These are phyloP conservation scores for Curvularia eragrostidis DNA, from an alignment of 2,329 filamentous ascomycete species.

Conservation along the genomic window DNA sequence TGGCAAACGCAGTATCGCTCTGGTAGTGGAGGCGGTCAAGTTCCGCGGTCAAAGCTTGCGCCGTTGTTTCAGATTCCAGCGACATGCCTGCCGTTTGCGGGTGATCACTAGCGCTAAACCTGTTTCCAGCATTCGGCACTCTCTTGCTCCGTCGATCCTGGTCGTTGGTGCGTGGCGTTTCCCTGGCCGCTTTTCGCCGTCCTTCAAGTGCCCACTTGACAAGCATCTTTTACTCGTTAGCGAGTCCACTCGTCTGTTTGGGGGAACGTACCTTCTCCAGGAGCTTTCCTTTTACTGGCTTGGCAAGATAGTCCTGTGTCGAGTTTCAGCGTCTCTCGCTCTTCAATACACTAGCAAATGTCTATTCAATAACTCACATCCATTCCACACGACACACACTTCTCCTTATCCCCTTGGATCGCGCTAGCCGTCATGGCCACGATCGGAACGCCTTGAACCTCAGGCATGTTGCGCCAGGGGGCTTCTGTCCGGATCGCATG, in stretches of 20 bases:
- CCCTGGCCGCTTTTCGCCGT: conserved; percentile 44
- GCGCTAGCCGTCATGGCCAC: conserved; percentile 84
- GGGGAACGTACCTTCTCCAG: conserved; percentile 61
- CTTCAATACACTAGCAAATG: conserved; percentile 13
- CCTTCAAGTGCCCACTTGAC: conserved; percentile 68
- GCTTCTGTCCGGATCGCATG: conserved; percentile 73
- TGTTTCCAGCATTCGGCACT: conserved; percentile 23
- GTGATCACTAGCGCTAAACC: conserved; percentile 37
- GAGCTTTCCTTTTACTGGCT: conserved; percentile 70
- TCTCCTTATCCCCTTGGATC: conserved; percentile 77
- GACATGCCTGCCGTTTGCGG: conserved; percentile 36
- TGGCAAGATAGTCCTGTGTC: conserved; percentile 44
- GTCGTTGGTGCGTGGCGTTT: conserved; percentile 29
- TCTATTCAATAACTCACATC: conserved; percentile 53
- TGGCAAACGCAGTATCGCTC: conserved; percentile 49
- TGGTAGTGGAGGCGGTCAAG: conserved; percentile 49
- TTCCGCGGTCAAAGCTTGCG: conserved; percentile 41
- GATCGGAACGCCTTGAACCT: conserved; percentile 69
- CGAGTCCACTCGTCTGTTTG: conserved; percentile 15
- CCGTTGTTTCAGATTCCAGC: conserved; percentile 46
- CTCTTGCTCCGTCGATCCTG: conserved; percentile 37
- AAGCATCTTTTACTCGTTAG: conserved; percentile 57
- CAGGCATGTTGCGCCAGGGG: conserved; percentile 66
- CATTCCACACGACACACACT: conserved; percentile 75
- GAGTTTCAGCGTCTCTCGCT: conserved; percentile 28